phyloP scores from a whole-genome alignment of 371 early-diverging fungal genomes.

The Mucor lusitanicus region DNA sequence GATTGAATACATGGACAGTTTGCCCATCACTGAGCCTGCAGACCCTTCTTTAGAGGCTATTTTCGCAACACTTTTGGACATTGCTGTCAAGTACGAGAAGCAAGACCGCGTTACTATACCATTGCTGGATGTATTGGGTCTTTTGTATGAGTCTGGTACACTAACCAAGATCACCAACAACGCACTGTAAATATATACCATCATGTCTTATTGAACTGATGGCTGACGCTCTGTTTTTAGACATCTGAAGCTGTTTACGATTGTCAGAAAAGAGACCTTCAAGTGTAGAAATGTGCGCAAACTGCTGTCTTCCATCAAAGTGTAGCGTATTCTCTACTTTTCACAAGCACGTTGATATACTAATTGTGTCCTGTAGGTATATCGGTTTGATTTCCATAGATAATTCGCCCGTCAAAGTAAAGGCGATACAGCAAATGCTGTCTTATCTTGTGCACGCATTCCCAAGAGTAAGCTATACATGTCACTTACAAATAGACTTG shows the following conservation, averaged over 20 bases:
- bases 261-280: constrained; percentile 38
- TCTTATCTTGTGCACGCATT: constrained; percentile 53
- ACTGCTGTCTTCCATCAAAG: constrained; percentile 44
- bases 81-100: constrained; percentile 47
- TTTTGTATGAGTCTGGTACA: constrained; percentile 62
- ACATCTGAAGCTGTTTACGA: constrained; percentile 30
- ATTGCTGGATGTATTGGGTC: constrained; percentile 66
- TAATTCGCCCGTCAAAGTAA: constrained; percentile 27
- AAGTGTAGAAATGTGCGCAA: constrained; percentile 48
- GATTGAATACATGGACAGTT: constrained; percentile 58
- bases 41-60: constrained; percentile 32
- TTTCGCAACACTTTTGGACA: constrained; percentile 38
- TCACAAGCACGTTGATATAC: background rate
- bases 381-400: constrained; percentile 39
- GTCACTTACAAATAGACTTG: background rate
- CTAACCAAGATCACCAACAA: constrained; percentile 42
- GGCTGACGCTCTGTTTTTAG: constrained; percentile 11
- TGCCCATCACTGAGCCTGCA: constrained; percentile 20
- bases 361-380: constrained; percentile 21
- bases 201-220: background rate
- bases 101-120: constrained; percentile 71
- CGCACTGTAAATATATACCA: constrained; percentile 26
- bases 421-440: constrained; percentile 50
- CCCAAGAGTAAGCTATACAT: constrained; percentile 41
- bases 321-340: constrained; percentile 25